Evolutionary conservation across 1,284 basidiomycete species (phyloP).

Genomic region (Cutaneotrichosporon daszewskae): DNA sequence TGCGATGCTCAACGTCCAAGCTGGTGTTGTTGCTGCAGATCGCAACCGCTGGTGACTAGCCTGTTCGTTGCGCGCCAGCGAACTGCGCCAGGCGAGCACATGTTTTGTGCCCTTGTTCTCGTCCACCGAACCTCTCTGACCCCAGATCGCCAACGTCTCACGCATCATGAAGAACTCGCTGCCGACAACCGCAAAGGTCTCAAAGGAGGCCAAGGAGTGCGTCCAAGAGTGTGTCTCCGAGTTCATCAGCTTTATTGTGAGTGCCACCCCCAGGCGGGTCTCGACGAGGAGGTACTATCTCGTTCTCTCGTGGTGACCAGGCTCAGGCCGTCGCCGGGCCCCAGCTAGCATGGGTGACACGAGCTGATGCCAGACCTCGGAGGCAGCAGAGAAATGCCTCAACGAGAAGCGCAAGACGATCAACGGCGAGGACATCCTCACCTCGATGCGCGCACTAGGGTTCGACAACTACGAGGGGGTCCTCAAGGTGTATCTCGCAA

Average conservation of each 20-base stretch:
- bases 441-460: conserved; percentile 81
- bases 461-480: conserved; percentile 84
- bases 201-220: conserved; percentile 93
- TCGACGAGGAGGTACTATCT: neutral
- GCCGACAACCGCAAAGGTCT: conserved; percentile 88
- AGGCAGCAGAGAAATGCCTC: conserved; percentile 83
- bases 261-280: conserved; percentile 16
- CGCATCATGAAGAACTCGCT: conserved; percentile 90
- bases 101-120: no score
- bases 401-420: conserved; percentile 93
- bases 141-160: conserved; percentile 87
- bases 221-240: conserved; percentile 95
- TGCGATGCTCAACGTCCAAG: no score
- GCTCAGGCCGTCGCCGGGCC: no score
- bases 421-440: conserved; percentile 86
- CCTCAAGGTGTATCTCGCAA: conserved; percentile 91
- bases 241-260: conserved; percentile 83
- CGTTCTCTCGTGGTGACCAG: no score
- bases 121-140: no score
- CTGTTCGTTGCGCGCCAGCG: no score
- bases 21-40: no score
- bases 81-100: no score
- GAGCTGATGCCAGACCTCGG: conserved; percentile 34
- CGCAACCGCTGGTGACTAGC: no score
- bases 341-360: no score